phyloP scores from a whole-genome alignment of 768 basidiomycete genomes.

The Trametes villosa region DNA sequence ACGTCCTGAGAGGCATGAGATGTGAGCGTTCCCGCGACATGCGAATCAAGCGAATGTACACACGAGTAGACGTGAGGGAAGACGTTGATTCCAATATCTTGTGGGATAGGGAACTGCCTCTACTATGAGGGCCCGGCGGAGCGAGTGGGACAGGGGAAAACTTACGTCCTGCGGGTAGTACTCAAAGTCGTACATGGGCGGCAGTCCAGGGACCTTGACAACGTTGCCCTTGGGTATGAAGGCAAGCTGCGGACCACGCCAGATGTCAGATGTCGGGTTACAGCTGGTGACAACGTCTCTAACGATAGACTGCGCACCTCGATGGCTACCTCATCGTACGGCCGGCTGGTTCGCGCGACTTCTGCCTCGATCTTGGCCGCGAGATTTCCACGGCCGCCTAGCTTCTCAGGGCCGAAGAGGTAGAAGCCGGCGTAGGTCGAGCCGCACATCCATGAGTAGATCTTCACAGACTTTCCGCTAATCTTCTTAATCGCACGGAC shows the following conservation, averaged over 20 bases:
- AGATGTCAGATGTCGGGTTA: too few relatives aligned
- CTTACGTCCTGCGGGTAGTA: slow-evolving; percentile 25
- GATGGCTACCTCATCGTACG: slow-evolving; percentile 1
- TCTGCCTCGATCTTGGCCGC: slow-evolving; percentile 12
- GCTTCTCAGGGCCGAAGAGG: slow-evolving; percentile 18
- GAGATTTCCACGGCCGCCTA: slow-evolving; percentile 19
- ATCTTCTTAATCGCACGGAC: background rate
- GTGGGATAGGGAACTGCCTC: background rate
- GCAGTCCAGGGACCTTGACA: slow-evolving; percentile 25
- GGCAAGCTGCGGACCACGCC: background rate
- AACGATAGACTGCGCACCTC: slow-evolving; percentile 6
- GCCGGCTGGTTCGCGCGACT: background rate
- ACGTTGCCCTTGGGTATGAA: slow-evolving; percentile 14
- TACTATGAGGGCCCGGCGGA: background rate
- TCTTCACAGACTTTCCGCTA: slow-evolving; percentile 19
- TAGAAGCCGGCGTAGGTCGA: slow-evolving; percentile 9
- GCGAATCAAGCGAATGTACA: background rate
- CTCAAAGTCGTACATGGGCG: slow-evolving; percentile 31
- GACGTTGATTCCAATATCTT: background rate
- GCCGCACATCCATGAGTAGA: slow-evolving; percentile 18
- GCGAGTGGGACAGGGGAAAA: background rate
- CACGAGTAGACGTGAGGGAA: slow-evolving; percentile 2
- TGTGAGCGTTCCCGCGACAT: background rate
- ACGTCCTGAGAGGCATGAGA: background rate
- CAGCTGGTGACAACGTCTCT: background rate